Evolutionary conservation across 2,329 filamentous ascomycete species (phyloP), one percentile per base, ranked within the genome.

Genomic region (Exophiala spinifera): DNA sequence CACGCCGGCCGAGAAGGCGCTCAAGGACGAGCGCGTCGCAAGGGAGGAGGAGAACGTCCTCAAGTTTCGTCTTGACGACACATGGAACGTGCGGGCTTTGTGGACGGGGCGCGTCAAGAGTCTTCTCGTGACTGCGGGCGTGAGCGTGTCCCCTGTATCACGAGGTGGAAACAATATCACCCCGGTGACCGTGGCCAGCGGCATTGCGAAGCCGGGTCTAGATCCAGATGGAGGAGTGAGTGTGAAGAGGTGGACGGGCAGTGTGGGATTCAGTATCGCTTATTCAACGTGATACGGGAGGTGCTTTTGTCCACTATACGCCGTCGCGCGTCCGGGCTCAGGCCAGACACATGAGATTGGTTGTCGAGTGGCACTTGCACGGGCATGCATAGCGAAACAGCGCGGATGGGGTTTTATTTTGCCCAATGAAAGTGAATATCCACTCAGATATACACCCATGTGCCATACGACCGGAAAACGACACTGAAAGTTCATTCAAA

Each of bases 41-140:
- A 82, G 89, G 20, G 84, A 87, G 60, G 88, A 89, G 55, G 84
- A 88, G 28, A 92, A 91, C 5, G 91, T 97, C 28, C 73, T 99
- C 61, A 99, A 97, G 72, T 87, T 91, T 42, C 83, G 89, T 46
- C 78, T 97, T 49, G 91, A 96, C 68, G 91, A 96, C 74, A 88
- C 91, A 62, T 85, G 90, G 74, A 86, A 86, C 61, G 83, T 96
- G 50, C 89, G 91, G 1, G 70, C 97, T 47, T 74, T 97, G 19
- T 99, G 94, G 92, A 92, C 97, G 70, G 91, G 92, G 1, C 81
- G 91, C 51, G 82, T 95, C 56, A 96, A 97, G 75, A 92, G 95
- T 62, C 75, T 99, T 55, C 79, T 99, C 53, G 95, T 97, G 69
- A 95, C 90, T 64, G 79, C 96, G 39, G 94, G 94, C 8, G 89